Conservation (phyloP, 257 asterid species). For the Capsicum rhomboideum region DNA sequence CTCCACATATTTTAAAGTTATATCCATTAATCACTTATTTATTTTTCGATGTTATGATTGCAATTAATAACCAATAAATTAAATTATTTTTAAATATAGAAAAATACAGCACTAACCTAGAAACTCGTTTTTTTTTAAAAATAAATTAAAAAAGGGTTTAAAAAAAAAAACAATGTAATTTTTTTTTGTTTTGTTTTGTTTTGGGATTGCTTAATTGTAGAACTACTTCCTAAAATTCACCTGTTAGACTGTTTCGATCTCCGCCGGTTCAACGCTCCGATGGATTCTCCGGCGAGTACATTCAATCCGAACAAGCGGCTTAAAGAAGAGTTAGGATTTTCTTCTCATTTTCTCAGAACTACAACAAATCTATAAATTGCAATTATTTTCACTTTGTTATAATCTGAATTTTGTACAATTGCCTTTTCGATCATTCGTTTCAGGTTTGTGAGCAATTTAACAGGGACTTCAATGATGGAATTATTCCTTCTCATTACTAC, state of each 20-base stretch:
- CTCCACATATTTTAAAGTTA: no score
- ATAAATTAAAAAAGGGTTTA: no score
- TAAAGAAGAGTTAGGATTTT: slow-evolving; percentile 58
- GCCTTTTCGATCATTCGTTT: not conserved
- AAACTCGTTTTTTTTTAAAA: no score
- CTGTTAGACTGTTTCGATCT: not conserved
- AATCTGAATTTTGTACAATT: not conserved
- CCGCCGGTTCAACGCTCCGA: not conserved
- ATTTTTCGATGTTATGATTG: no score
- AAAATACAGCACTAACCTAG: no score
- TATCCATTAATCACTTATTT: no score
- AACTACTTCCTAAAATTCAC: not conserved
- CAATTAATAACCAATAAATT: no score
- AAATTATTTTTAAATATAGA: no score
- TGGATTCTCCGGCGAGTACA: slow-evolving; percentile 44
- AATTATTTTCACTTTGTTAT: not conserved
- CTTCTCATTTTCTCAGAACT: not conserved
- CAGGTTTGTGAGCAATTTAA: slow-evolving; percentile 84
- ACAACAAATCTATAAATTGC: not conserved
- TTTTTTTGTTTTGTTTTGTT: no score
- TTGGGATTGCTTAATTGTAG: no score
- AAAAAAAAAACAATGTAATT: no score
- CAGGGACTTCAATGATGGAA: slow-evolving; percentile 65
- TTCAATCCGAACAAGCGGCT: slow-evolving; percentile 59
- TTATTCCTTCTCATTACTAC: slow-evolving; percentile 39